Percentiles rank a stretch among this genome's conserved stretches.
phyloP scores from a whole-genome alignment of 495 filamentous ascomycete genomes.

The Penicillium daleae region DNA sequence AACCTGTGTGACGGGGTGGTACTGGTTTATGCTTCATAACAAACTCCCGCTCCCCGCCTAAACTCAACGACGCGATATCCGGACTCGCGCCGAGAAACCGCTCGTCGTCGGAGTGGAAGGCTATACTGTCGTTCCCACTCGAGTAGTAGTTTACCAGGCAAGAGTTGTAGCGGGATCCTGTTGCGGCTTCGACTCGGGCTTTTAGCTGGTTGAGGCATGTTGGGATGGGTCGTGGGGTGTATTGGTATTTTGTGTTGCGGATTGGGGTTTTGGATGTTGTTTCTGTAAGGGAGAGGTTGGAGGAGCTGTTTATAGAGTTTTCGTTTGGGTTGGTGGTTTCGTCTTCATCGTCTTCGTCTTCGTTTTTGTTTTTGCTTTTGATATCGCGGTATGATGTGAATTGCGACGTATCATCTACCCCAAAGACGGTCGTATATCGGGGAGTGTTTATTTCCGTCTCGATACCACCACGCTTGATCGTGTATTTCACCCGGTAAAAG shows the following conservation, averaged over 20 bases:
- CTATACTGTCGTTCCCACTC: slow-evolving; percentile 68
- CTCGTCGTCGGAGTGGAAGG: slow-evolving; percentile 78
- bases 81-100: slow-evolving; percentile 68
- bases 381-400: slow-evolving; percentile 32
- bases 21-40: slow-evolving; percentile 70
- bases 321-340: slow-evolving; percentile 13
- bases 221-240: slow-evolving; percentile 66
- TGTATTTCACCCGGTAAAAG: slow-evolving; percentile 75
- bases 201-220: slow-evolving; percentile 63
- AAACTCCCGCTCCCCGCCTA: slow-evolving; percentile 69
- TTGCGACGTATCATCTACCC: slow-evolving; percentile 61
- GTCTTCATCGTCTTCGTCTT: slow-evolving; percentile 11
- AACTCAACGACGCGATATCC: slow-evolving; percentile 70
- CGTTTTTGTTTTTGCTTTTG: background rate
- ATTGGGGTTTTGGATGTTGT: slow-evolving; percentile 34
- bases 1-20: background rate
- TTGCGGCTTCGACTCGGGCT: slow-evolving; percentile 58
- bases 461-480: slow-evolving; percentile 59
- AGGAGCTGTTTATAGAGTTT: background rate
- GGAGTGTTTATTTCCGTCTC: slow-evolving; percentile 69
- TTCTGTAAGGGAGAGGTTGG: slow-evolving; percentile 36
- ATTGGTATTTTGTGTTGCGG: slow-evolving; percentile 53
- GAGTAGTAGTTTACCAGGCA: slow-evolving; percentile 79
- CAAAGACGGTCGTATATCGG: slow-evolving; percentile 72
- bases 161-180: slow-evolving; percentile 66